Base-by-base conservation (phyloP, 164 flowering plant species). In the Dillenia turbinata region DNA sequence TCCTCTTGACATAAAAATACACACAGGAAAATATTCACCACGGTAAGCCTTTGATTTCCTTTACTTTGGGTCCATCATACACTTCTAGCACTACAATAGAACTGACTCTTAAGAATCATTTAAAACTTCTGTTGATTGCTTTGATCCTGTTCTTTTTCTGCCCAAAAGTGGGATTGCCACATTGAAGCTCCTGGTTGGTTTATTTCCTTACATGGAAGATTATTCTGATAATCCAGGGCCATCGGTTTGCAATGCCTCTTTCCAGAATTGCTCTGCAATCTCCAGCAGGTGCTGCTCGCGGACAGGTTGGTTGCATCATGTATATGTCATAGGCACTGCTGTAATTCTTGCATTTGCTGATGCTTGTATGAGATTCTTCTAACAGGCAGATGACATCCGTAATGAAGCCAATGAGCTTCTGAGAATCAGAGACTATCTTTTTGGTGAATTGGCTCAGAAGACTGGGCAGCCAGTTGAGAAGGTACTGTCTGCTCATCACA, bases 241-340 rank as follows among this genome's bases (percentile, higher is more conserved):
- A 70, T 56, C 96, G 97, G 1, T 64, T 59, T 69, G 89, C 85
- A 63, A 88, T 88, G 90, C 96, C 96, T 49, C 80, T 78, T 57
- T 77, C 96, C 62, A 83, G 85, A 70, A 73, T 94, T 60, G 81
- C 81, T 12, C 65, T 94, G 54, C 79, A 81, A 69, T 71, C 97
- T 65, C 96, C 96, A 52, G 96, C 88, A 52, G 94, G 92, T 17
- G 77, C 91, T 64, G 96, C 96, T 70, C 92, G 88, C 77, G 99
- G 99, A 61, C 95, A 83, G 97, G 98, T 91, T 66, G 2, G n/a
- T 60, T 47, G 44, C 22, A 9, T 46, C 12, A 16, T 16, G 49
- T 24, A 47, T 3, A 12, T 66, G 8, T 50, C 12, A 3, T 26
- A 1, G 6, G 19, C 47, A 1, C 24, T 16, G 10, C 22, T 40